These are phyloP conservation scores for Colletotrichum neosansevieriae DNA, from an alignment of 2,329 filamentous ascomycete species.

Conservation along the genomic window DNA sequence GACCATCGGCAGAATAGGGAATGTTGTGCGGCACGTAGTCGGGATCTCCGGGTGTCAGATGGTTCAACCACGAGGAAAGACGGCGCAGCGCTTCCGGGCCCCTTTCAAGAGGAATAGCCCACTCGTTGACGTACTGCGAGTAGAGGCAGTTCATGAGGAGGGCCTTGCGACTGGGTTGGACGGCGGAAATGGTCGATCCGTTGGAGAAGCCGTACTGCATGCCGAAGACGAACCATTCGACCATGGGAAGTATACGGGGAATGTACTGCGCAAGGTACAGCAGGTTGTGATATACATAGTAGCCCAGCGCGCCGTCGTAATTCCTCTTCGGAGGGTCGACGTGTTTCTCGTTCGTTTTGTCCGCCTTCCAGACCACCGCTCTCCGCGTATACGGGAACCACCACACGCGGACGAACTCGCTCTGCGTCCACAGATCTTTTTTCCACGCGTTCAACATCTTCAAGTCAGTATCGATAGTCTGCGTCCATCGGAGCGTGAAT, in stretches of 20 bases:
- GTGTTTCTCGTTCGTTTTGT: slow-evolving; percentile 75
- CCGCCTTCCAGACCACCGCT: slow-evolving; percentile 90
- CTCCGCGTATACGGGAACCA: slow-evolving; percentile 95
- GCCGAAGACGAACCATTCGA: slow-evolving; percentile 97
- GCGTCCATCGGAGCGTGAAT: slow-evolving; percentile 89
- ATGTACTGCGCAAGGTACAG: slow-evolving; percentile 83
- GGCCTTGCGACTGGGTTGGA: slow-evolving; percentile 83
- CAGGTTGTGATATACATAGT: slow-evolving; percentile 91
- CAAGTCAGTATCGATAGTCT: slow-evolving; percentile 78
- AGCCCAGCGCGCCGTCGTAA: slow-evolving; percentile 86
- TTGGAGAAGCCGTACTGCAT: slow-evolving; percentile 95
- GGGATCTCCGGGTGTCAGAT: slow-evolving; percentile 70
- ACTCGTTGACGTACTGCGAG: slow-evolving; percentile 98
- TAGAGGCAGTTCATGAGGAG: slow-evolving; percentile 98
- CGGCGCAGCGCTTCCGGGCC: slow-evolving; percentile 89
- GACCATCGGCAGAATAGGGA: slow-evolving; percentile 80
- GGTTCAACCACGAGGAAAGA: slow-evolving; percentile 86
- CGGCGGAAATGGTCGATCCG: slow-evolving; percentile 75
- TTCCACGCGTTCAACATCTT: slow-evolving; percentile 80
- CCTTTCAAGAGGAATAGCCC: slow-evolving; percentile 88
- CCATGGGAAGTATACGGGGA: slow-evolving; percentile 83
- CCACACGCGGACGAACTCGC: slow-evolving; percentile 95
- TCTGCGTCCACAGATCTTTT: slow-evolving; percentile 80
- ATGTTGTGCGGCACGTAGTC: slow-evolving; percentile 76
- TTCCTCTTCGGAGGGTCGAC: slow-evolving; percentile 74